Evolutionary conservation across 108 stramenopile genomes (phyloP), one percentile per base, ranked within the genome.

Genomic region (Discostella stelligeroides): DNA sequence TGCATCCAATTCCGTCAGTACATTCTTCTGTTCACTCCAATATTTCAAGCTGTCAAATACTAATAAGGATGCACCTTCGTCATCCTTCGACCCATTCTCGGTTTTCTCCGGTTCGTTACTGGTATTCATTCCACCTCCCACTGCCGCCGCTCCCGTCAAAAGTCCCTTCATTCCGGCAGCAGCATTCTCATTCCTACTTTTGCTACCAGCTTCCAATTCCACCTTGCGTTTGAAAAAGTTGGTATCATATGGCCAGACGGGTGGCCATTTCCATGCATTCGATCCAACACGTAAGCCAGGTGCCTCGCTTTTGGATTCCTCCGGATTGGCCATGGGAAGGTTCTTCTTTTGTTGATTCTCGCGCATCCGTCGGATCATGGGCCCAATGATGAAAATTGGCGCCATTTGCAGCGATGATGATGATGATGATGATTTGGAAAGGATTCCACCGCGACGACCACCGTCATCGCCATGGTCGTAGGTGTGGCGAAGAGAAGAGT

Each of bases 231-330:
- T 67, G 63, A 95, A 95, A 57, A 89, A 86, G 29, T 80, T 69
- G 57, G 60, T 38, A 72, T 86, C 90, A 54, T 95, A 95, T 0
- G 94, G 94, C 91, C 91, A 95, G 18, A 92, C 85, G 4, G 90
- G 87, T 23, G 94, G 94, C 94, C 94, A 95, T 59, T 88, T 91
- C 94, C 94, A 95, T 7, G 88, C 87, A 39, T 28, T 54, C 10
- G 51, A 73, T 17, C 94, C 94, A 0, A 95, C 94, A 15, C 90
- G 82, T 17, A 95, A 63, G 21, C 94, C 94, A 1, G 90, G 91
- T n/a, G 91, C 86, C 77, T 92, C 90, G 0, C 56, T 66, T 56
- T 63, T 73, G 20, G 69, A 42, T 70, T 92, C 94, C 0, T 80
- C 75, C 0, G 73, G 67, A 29, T 58, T 42, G 11, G 85, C 88